Percentiles rank a stretch among this genome's conserved stretches.
phyloP scores from a whole-genome alignment of 495 filamentous ascomycete species.

The Parathielavia appendiculata region DNA sequence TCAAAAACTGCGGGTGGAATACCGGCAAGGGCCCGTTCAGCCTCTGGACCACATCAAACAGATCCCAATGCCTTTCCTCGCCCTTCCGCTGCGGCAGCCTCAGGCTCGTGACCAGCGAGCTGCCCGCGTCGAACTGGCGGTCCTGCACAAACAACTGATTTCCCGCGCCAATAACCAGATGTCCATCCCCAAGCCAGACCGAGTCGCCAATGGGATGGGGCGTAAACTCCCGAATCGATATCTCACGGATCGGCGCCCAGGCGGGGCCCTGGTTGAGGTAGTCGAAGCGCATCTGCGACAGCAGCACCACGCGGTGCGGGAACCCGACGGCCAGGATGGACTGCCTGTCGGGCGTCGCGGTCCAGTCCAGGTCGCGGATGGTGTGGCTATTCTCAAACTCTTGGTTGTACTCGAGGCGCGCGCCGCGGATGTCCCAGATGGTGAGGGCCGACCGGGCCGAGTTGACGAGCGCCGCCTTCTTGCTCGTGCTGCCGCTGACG shows the following conservation, averaged over 20 bases:
- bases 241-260: constrained; percentile 80
- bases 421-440: constrained; percentile 85
- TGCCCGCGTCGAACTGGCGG: constrained; percentile 60
- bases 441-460: constrained; percentile 67
- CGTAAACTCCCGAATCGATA: constrained; percentile 74
- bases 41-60: constrained; percentile 75
- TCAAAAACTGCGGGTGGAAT: constrained; percentile 89
- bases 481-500: constrained; percentile 78
- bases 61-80: constrained; percentile 43
- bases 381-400: constrained; percentile 65
- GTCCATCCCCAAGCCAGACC: constrained; percentile 78
- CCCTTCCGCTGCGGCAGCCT: constrained; percentile 51
- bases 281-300: constrained; percentile 92
- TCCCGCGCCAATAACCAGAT: constrained; percentile 80
- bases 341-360: constrained; percentile 84
- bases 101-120: constrained; percentile 59
- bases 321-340: constrained; percentile 91
- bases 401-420: constrained; percentile 75
- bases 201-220: constrained; percentile 92
- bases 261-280: constrained; percentile 86
- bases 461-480: constrained; percentile 82
- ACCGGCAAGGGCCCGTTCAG: constrained; percentile 85
- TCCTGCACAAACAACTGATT: constrained; percentile 91
- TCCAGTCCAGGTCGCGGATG: constrained; percentile 90
- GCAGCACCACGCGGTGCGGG: constrained; percentile 71